Percentiles rank a stretch among this genome's conserved stretches.
Evolutionary conservation across 345 rosid species (phyloP).

Genomic region (Eucalyptus microcorys): DNA sequence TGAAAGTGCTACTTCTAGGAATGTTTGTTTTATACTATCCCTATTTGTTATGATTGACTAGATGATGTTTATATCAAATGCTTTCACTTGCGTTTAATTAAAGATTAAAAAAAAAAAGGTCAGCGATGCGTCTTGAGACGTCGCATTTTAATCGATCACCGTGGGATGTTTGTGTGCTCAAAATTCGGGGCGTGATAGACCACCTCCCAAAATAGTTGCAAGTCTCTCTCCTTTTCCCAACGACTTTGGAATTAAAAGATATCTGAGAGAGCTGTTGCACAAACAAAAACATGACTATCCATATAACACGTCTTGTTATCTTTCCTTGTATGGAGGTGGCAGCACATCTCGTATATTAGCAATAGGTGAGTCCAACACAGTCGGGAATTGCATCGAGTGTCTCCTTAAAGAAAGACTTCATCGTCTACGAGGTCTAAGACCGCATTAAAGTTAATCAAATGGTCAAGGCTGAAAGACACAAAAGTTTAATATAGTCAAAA

Average conservation of each 20-base stretch:
- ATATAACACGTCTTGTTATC: conserved; percentile 11
- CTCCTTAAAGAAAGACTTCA: conserved; percentile 73
- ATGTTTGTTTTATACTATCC: too few species aligned
- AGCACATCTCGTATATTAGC: conserved; percentile 27
- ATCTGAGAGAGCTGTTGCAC: background rate
- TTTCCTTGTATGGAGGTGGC: conserved; percentile 49
- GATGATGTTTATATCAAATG: too few species aligned
- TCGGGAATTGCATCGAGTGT: conserved; percentile 69
- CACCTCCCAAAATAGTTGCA: background rate
- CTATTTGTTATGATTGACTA: too few species aligned
- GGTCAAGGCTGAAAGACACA: background rate
- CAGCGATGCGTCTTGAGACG: accelerated
- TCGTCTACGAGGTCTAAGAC: conserved; percentile 35
- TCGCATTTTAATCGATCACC: too few species aligned
- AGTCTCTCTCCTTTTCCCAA: background rate
- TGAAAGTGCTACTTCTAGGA: too few species aligned
- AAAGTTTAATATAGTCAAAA: background rate
- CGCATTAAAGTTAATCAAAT: background rate
- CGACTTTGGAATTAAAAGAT: background rate
- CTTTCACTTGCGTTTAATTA: too few species aligned
- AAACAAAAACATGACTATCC: conserved; percentile 5
- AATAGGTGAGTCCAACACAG: conserved; percentile 65
- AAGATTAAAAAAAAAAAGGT: too few species aligned
- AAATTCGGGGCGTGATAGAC: background rate
- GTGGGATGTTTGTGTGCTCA: too few species aligned